Conservation (phyloP, 2,329 filamentous ascomycete species). For the Aureobasidium sp. region DNA sequence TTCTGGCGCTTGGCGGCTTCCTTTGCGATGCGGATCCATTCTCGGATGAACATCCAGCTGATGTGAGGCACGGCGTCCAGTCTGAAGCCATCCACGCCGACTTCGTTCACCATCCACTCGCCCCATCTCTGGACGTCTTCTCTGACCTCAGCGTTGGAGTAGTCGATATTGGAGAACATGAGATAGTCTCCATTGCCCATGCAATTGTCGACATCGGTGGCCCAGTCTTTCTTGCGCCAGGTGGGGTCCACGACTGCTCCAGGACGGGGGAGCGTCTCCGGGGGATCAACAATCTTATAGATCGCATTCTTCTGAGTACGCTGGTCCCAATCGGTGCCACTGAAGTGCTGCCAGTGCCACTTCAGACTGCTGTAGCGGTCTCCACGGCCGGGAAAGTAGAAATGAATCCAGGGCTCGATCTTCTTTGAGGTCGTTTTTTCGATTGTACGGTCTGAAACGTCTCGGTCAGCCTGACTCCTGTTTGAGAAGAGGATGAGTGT, state of each 20-base stretch:
- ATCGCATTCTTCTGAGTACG: constrained; percentile 52
- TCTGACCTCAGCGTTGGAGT: constrained; percentile 55
- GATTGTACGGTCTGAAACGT: constrained; percentile 44
- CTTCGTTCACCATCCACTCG: constrained; percentile 56
- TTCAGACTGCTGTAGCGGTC: constrained; percentile 54
- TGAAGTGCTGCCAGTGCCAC: constrained; percentile 63
- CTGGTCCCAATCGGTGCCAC: constrained; percentile 60
- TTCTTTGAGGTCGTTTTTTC: constrained; percentile 50
- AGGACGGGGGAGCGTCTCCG: constrained; percentile 6
- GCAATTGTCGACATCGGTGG: constrained; percentile 53
- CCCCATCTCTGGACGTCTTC: constrained; percentile 61
- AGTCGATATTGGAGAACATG: constrained; percentile 67
- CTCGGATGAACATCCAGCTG: constrained; percentile 57
- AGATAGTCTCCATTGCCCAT: constrained; percentile 63
- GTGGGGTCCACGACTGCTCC: not conserved
- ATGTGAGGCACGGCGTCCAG: constrained; percentile 70
- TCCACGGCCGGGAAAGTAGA: constrained; percentile 56
- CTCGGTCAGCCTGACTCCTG: constrained; percentile 22
- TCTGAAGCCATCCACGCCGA: constrained; percentile 59
- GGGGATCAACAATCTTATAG: constrained; percentile 53
- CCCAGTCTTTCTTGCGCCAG: constrained; percentile 54
- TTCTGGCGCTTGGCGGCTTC: constrained; percentile 33
- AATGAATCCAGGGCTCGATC: constrained; percentile 63
- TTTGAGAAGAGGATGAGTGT: not conserved
- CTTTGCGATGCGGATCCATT: constrained; percentile 56